Percentiles rank a stretch among this genome's conserved stretches.
Conservation (phyloP, 768 basidiomycete genomes). For the Pleurotus eryngii region DNA sequence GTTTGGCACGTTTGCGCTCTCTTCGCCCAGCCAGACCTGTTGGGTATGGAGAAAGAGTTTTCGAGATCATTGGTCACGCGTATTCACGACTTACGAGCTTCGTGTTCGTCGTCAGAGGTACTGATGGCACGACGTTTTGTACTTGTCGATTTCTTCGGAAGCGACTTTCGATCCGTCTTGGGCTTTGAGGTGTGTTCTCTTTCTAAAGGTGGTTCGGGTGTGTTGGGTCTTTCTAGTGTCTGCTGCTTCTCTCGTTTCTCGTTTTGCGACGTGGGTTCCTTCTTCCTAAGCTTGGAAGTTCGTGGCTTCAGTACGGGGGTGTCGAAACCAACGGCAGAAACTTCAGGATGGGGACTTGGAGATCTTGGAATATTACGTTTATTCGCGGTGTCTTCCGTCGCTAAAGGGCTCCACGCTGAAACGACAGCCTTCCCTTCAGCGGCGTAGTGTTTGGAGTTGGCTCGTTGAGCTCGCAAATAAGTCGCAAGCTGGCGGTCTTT, state of each 20-base stretch:
- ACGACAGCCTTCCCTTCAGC: conserved; percentile 33
- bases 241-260: not conserved
- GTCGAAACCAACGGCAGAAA: conserved; percentile 33
- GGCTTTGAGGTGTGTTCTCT: not conserved
- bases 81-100: conserved; percentile 12
- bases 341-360: too few species aligned
- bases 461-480: conserved; percentile 49
- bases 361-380: conserved; percentile 7
- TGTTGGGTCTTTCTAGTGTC: conserved; percentile 16
- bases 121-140: not conserved
- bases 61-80: not conserved
- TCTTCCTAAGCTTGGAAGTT: not conserved
- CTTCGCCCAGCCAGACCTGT: conserved; percentile 65
- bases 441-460: conserved; percentile 41
- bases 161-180: too few species aligned
- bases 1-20: conserved; percentile 58
- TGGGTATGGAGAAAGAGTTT: not conserved
- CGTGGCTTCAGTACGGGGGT: conserved; percentile 59
- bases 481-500: conserved; percentile 37
- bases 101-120: conserved; percentile 17
- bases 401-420: conserved; percentile 23
- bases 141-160: not conserved
- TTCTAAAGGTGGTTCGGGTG: too few species aligned
- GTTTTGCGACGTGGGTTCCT: not conserved
- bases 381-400: not conserved